These are phyloP conservation scores for Eucalyptus cloeziana DNA, from an alignment of 345 rosid genomes.

Conservation along the genomic window DNA sequence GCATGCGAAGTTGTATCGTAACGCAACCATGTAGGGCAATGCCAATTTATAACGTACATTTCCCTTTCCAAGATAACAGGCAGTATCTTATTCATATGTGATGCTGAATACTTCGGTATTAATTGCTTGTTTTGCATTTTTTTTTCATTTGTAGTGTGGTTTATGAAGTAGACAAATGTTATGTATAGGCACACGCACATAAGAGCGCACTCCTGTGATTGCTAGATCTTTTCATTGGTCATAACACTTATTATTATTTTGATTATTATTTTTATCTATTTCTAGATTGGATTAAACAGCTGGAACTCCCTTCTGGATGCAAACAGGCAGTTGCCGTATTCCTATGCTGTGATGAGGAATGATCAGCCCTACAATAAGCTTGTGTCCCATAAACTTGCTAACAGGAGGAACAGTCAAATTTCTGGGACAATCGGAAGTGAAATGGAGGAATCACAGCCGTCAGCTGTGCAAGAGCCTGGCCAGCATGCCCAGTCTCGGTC, in stretches of 20 bases:
- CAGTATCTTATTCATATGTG: not conserved
- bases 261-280: not conserved
- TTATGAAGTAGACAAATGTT: not conserved
- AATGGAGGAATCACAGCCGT: not conserved
- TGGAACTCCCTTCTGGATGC: constrained; percentile 16
- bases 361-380: constrained; percentile 54
- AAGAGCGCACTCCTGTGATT: not conserved
- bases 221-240: not conserved
- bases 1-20: not conserved
- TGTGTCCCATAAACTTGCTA: constrained; percentile 56
- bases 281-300: constrained; percentile 49
- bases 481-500: not conserved
- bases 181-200: not conserved
- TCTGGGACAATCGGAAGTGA: constrained; percentile 39
- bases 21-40: not conserved
- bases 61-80: not conserved
- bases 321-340: constrained; percentile 47
- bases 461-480: not conserved
- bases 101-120: not conserved
- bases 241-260: not conserved
- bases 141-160: not conserved
- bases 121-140: not conserved
- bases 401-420: constrained; percentile 58
- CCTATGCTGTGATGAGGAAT: constrained; percentile 56
- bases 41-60: not conserved